Conservation (phyloP, 768 basidiomycete genomes). For the Amanita inopinata region DNA sequence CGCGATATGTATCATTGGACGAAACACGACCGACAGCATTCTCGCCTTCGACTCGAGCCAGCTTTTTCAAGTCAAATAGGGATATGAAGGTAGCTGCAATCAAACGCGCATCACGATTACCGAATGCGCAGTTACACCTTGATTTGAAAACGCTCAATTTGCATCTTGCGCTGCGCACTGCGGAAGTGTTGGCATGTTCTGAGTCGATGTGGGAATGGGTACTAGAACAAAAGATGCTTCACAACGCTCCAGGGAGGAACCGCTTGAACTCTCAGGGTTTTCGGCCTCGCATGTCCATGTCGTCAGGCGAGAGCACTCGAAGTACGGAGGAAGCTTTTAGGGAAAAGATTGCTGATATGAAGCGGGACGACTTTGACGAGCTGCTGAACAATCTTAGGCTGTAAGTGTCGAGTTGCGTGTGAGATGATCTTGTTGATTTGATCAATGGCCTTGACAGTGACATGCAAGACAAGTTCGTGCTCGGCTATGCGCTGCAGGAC, state of each 20-base stretch:
- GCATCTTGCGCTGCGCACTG: conserved; percentile 49
- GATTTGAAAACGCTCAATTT: conserved; percentile 52
- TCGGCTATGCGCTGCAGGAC: conserved; percentile 35
- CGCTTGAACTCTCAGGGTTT: not conserved
- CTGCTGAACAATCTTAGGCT: conserved; percentile 48
- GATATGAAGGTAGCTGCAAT: conserved; percentile 11
- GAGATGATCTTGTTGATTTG: not conserved
- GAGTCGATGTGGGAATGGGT: conserved; percentile 82
- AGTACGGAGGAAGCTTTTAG: conserved; percentile 20
- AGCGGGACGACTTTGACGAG: conserved; percentile 52
- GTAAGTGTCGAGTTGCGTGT: conserved; percentile 29
- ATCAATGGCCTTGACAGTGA: conserved; percentile 31
- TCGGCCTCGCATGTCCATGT: conserved; percentile 10
- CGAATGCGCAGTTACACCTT: conserved; percentile 42
- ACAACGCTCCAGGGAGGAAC: conserved; percentile 6
- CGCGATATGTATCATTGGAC: conserved; percentile 40
- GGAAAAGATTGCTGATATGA: conserved; percentile 36
- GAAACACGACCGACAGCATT: conserved; percentile 30
- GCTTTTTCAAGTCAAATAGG: conserved; percentile 15
- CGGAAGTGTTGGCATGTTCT: conserved; percentile 59
- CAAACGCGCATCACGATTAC: conserved; percentile 29
- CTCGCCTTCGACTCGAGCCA: conserved; percentile 28
- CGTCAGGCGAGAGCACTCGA: conserved; percentile 6
- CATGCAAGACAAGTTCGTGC: conserved; percentile 50
- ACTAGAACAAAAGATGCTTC: conserved; percentile 28